Percentiles rank a stretch among this genome's conserved stretches.
Conservation (phyloP, 2,329 filamentous ascomycete species). For the Akanthomyces lecanii region DNA sequence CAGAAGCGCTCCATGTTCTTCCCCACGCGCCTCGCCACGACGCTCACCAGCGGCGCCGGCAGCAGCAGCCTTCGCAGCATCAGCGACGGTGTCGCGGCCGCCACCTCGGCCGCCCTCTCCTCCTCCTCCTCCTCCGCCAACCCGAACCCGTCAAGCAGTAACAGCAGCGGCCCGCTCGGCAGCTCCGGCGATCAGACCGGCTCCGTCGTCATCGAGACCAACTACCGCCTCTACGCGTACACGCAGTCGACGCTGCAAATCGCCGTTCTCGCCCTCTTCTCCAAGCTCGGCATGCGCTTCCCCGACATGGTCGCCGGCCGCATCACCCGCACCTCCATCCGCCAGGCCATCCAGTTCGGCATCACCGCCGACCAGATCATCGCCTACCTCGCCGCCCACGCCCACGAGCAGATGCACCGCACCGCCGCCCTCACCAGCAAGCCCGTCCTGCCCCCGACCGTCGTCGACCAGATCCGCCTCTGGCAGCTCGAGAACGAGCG, state of each 20-base stretch:
- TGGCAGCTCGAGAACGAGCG: slow-evolving; percentile 98
- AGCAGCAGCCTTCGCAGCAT: slow-evolving; percentile 66
- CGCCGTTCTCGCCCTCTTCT: slow-evolving; percentile 86
- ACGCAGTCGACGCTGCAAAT: slow-evolving; percentile 92
- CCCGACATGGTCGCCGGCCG: slow-evolving; percentile 88
- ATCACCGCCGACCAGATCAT: slow-evolving; percentile 97
- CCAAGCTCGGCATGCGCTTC: slow-evolving; percentile 82
- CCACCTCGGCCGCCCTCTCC: slow-evolving; percentile 44
- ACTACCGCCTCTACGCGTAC: slow-evolving; percentile 96
- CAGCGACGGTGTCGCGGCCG: slow-evolving; percentile 64
- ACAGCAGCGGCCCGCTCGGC: slow-evolving; percentile 31
- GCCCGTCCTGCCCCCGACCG: slow-evolving; percentile 85
- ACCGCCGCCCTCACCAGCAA: slow-evolving; percentile 52
- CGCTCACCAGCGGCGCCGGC: slow-evolving; percentile 74
- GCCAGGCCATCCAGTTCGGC: slow-evolving; percentile 78
- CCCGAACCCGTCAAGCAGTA: slow-evolving; percentile 29
- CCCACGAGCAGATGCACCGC: slow-evolving; percentile 88
- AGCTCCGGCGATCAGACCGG: slow-evolving; percentile 54
- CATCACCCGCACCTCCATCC: slow-evolving; percentile 82
- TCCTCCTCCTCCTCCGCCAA: slow-evolving; percentile 10
- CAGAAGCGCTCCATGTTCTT: slow-evolving; percentile 65
- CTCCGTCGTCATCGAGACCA: slow-evolving; percentile 95
- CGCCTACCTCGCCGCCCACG: slow-evolving; percentile 84
- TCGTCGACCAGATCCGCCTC: slow-evolving; percentile 93
- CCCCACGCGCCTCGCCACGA: slow-evolving; percentile 90